Conservation (phyloP, 1,284 basidiomycete species). For the Cryptococcus sp. region DNA sequence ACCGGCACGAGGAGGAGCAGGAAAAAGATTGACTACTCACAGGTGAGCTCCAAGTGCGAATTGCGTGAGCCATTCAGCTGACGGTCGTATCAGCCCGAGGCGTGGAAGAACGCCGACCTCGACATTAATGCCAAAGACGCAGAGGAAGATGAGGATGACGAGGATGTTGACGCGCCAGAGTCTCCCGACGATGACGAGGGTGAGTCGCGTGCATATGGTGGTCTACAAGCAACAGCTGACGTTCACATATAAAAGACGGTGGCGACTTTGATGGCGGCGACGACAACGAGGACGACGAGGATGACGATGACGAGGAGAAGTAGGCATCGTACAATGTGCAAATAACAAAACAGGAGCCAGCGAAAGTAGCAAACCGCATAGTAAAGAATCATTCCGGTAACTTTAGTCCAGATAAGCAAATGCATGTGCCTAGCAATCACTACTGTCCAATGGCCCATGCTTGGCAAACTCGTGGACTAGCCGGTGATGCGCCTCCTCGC, state of each 20-base stretch:
- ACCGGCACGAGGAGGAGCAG: constrained; percentile 35
- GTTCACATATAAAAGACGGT: constrained; percentile 2
- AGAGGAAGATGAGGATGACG: constrained; percentile 39
- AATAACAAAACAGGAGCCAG: not conserved
- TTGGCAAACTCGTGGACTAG: not conserved
- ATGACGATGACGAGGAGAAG: constrained; percentile 40
- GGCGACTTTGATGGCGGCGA: constrained; percentile 25
- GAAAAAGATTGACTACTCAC: constrained; percentile 38
- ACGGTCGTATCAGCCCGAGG: constrained; percentile 30
- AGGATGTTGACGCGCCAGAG: constrained; percentile 35
- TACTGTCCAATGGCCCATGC: no score
- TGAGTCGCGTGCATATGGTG: constrained; percentile 3
- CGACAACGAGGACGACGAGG: constrained; percentile 35
- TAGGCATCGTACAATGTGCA: constrained; percentile 4
- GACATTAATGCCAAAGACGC: constrained; percentile 35
- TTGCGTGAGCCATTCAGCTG: not conserved
- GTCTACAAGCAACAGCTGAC: not conserved
- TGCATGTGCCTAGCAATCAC: no score
- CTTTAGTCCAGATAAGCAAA: no score
- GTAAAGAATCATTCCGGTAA: not conserved
- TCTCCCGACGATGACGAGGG: constrained; percentile 27
- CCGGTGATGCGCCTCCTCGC: constrained; percentile 56
- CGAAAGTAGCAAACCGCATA: not conserved
- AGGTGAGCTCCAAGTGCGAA: constrained; percentile 26
- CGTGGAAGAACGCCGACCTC: constrained; percentile 42